Evolutionary conservation across 257 asterid species (phyloP).

Genomic region (Cinchona pubescens): DNA sequence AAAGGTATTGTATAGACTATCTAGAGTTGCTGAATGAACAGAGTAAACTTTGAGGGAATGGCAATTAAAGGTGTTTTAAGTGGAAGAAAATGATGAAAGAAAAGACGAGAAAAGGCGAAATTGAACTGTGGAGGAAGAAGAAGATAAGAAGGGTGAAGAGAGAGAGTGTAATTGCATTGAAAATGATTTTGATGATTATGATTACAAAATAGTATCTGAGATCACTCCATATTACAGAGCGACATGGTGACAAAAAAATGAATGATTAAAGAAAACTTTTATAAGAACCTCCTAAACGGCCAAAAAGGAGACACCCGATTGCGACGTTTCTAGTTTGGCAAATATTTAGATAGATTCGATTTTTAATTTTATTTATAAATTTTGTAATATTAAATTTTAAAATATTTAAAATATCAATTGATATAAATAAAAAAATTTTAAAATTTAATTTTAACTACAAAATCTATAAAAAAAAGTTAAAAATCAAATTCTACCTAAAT

Average conservation of each 20-base stretch:
- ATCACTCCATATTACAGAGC: constrained; percentile 15
- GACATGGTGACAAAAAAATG: constrained; percentile 24
- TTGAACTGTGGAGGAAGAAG: neutral
- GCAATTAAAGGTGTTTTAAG: neutral
- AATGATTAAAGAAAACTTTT: constrained; percentile 16
- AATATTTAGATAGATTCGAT: too few relatives aligned
- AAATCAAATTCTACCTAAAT: too few relatives aligned
- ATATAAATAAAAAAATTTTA: too few relatives aligned
- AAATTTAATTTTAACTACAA: too few relatives aligned
- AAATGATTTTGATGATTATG: constrained; percentile 10
- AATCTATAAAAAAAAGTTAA: too few relatives aligned
- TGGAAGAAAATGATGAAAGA: constrained; percentile 3
- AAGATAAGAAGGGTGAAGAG: constrained; percentile 12
- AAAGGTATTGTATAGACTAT: neutral
- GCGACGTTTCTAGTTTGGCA: constrained; percentile 17
- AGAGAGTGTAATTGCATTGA: constrained; percentile 1
- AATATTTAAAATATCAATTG: too few relatives aligned
- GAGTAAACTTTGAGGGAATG: neutral
- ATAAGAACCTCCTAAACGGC: constrained; percentile 21
- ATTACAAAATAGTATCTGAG: constrained; percentile 9
- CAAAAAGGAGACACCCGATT: constrained; percentile 25
- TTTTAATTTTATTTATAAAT: too few relatives aligned
- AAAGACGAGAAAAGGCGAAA: constrained; percentile 13
- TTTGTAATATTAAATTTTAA: too few relatives aligned
- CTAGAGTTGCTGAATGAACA: neutral